Evolutionary conservation across 345 rosid genomes (phyloP), one percentile per base, ranked within the genome.

Genomic region (Mangifera indica): DNA sequence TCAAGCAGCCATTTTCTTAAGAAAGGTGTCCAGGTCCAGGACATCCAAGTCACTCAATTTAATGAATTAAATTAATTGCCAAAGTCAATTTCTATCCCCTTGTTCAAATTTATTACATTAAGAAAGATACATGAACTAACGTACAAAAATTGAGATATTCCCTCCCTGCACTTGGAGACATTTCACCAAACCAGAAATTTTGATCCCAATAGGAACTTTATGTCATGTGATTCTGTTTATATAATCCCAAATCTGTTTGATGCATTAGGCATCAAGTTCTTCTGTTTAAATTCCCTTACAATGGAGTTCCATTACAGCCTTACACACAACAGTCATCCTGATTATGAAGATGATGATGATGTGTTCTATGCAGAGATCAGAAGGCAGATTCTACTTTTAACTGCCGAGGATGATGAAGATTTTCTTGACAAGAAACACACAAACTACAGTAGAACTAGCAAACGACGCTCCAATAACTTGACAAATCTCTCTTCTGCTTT

Each of bases 331-430:
- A 62, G 44, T 69, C 8, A 49, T 42, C 45, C 17, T 61, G 79
- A 71, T 13, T 20, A 54, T 22, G 76, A 34, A 26, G 81, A 71
- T 46, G 84, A 82, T 46, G 84, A 82, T 10, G 84, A 82, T 62
- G 77, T 26, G 52, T 76, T 74, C 74, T 87, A 77, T 22, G 72
- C 76, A 0, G 83, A 84, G 34, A 72, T 81, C 21, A 59, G 71
- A 63, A 78, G 72, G 77, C 84, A 84, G 78, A 72, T 87, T 77
- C 77, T 83, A 76, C 78, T 79, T 44, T 63, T 78, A 73, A 87
- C 84, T 12, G 85, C 84, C 1, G 87, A 87, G 3, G 83, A 82
- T 1, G 84, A 82, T 5, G 82, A 70, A 0, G 76, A 26, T 49
- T 32, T 45, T 29, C 53, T 10, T 12, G 48, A 10, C 29, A 53